Evolutionary conservation across 352 stramenopile species (phyloP).

Genomic region (Pythium insidiosum): DNA sequence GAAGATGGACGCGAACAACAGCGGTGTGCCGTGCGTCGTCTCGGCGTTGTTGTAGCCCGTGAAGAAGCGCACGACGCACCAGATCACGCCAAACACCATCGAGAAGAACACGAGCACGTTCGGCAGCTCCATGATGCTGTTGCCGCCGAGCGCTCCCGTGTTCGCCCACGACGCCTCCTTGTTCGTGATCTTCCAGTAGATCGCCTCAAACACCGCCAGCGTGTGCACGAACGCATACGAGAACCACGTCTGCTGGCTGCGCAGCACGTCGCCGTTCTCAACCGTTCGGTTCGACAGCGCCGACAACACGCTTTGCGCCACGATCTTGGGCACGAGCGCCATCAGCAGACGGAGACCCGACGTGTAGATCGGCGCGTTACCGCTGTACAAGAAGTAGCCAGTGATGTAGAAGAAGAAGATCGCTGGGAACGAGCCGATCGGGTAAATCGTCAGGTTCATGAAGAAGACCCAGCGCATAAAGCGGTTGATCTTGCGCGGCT

Average conservation of each 20-base stretch:
- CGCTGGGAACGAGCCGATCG: slow-evolving; percentile 61
- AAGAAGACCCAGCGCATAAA: slow-evolving; percentile 81
- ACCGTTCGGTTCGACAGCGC: slow-evolving; percentile 65
- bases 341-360: slow-evolving; percentile 54
- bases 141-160: slow-evolving; percentile 47
- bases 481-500: slow-evolving; percentile 58
- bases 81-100: slow-evolving; percentile 60
- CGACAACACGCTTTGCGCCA: slow-evolving; percentile 56
- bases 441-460: slow-evolving; percentile 74
- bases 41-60: slow-evolving; percentile 61
- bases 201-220: slow-evolving; percentile 58
- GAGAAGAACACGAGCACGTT: slow-evolving; percentile 61
- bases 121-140: slow-evolving; percentile 59
- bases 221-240: slow-evolving; percentile 71
- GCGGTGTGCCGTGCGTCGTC: slow-evolving; percentile 49
- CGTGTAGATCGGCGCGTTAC: slow-evolving; percentile 65
- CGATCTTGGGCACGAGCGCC: slow-evolving; percentile 67
- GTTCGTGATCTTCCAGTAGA: slow-evolving; percentile 75
- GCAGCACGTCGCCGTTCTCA: slow-evolving; percentile 65
- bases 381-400: slow-evolving; percentile 67
- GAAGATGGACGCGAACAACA: slow-evolving; percentile 61
- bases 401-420: slow-evolving; percentile 78
- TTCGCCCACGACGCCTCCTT: slow-evolving; percentile 65
- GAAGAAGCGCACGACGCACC: slow-evolving; percentile 57
- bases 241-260: slow-evolving; percentile 72